Base-by-base conservation (phyloP, 2,329 filamentous ascomycete genomes). In the Macroventuria anomochaeta region DNA sequence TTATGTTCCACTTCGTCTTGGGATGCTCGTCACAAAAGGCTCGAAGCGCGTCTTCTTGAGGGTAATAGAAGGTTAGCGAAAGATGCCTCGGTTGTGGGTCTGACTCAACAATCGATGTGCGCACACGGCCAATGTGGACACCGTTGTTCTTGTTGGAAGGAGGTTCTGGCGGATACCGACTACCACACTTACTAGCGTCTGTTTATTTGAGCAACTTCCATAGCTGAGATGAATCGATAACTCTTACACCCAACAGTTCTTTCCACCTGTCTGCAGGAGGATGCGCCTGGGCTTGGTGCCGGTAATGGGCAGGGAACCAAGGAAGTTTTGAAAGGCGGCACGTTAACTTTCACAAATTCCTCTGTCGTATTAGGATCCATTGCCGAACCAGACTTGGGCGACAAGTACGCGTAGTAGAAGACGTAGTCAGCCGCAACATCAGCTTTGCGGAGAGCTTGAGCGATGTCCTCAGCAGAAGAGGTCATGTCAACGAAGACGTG, bases 361-460 rank as follows among this genome's bases (percentile, higher is more conserved):
- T 50, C 36, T 12, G 53, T 53, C 1, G 33, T 47, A 20, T 26
- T 41, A 11, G 46, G 50, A 10, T 53, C 41, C 50, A 54, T 59
- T 3, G 51, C 53, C 7, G 34, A 48, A 12, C 38, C 53, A 3
- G 34, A 28, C 23, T 59, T 53, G 1, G 59, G 59, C 3, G 43
- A 20, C 1, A 62, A 17, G n/a, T 62, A 59, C 15, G 57, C 57
- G 23, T 57, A 62, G 46, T 50, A 62, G 38, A 62, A 62, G 15
- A 62, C 31, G 29, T 55, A 57, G 10, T 57, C 50, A 11, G 46
- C 54, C 6, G 31, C 5, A 0, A 49, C 43, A 1, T 36, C 18
- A 2, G 41, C 37, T 4, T 53, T 41, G 13, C 46, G 47, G 3
- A 62, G 26, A 1, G 39, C 12, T 11, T 46, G 34, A 4, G 59